Evolutionary conservation across 371 early-diverging fungal genomes (phyloP), one percentile per base, ranked within the genome.

Genomic region (Fennellomyces sp.): DNA sequence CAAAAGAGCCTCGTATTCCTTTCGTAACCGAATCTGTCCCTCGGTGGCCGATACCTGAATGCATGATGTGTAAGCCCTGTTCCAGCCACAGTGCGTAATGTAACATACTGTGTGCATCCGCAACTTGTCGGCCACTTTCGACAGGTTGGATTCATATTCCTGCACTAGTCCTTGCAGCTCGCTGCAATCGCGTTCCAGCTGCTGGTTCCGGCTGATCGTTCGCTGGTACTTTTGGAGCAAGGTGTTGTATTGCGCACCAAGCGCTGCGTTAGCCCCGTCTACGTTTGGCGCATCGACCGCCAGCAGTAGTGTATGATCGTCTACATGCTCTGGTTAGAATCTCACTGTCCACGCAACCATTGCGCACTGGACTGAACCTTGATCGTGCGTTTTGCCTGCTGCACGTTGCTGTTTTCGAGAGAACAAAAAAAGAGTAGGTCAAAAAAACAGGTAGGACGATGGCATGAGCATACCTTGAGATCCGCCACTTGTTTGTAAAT

Each of bases 1-100:
- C 42, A 78, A 48, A 28, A 78, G 38, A 8, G 78, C 78, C 52
- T 78, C 75, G 36, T 70, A 78, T 56, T 78, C 75, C 57, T 71
- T 58, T 51, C 70, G 61, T 29, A 75, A 36, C 11, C 60, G 64
- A 10, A 68, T 29, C 27, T 78, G 73, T 7, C 78, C 78, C 52
- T 78, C 72, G 12, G 66, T 52, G 2, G 63, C 28, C 1, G 72
- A 63, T 45, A 53, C 67, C 78, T 78, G n/a, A n/a, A n/a, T n/a
- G n/a, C n/a, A n/a, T n/a, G n/a, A n/a, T n/a, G n/a, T n/a, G n/a
- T n/a, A n/a, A n/a, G n/a, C n/a, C n/a, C n/a, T n/a, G n/a, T n/a
- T n/a, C n/a, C n/a, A n/a, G n/a, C n/a, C n/a, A n/a, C n/a, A n/a
- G n/a, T n/a, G n/a, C n/a, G n/a, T 15, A 28, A 15, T 36, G 27